phyloP scores from a whole-genome alignment of 345 rosid species.

The Eucalyptus erythrocorys region DNA sequence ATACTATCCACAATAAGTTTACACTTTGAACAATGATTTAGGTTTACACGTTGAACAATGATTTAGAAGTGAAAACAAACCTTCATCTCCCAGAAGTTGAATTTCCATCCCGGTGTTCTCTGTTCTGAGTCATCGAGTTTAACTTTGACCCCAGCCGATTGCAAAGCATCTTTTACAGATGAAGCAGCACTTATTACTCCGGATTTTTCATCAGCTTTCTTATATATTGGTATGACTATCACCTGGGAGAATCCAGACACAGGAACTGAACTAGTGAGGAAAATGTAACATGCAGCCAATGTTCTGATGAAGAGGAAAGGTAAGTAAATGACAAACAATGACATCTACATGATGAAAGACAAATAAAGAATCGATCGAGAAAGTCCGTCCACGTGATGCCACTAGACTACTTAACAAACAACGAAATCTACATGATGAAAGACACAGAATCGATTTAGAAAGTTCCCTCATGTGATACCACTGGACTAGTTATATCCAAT shows the following conservation, averaged over 20 bases:
- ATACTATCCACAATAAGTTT: not conserved
- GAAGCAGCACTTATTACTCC: conserved; percentile 64
- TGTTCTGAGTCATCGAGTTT: conserved; percentile 88
- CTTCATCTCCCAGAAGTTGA: conserved; percentile 99
- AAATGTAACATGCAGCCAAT: not conserved
- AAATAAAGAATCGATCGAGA: not conserved
- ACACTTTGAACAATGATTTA: not conserved
- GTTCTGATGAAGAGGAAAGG: not conserved
- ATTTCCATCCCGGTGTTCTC: conserved; percentile 86
- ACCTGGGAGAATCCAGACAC: conserved; percentile 19
- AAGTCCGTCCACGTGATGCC: not conserved
- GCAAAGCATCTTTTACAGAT: conserved; percentile 49
- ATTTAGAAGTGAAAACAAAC: conserved; percentile 13
- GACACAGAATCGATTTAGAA: not conserved
- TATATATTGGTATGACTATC: conserved; percentile 88
- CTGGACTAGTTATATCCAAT: not conserved
- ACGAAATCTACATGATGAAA: not conserved
- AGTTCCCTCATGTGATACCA: not conserved
- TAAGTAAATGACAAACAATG: not conserved
- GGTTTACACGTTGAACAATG: not conserved
- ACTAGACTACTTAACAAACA: not conserved
- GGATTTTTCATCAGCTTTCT: conserved; percentile 60
- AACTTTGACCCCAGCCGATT: conserved; percentile 57
- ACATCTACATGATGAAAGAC: not conserved
- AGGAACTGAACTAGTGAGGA: not conserved